A percentile compares a stretch with the other conserved stretches of the same genome.
Evolutionary conservation across 495 filamentous ascomycete species (phyloP).

Genomic region (Schizothecium vesticola): DNA sequence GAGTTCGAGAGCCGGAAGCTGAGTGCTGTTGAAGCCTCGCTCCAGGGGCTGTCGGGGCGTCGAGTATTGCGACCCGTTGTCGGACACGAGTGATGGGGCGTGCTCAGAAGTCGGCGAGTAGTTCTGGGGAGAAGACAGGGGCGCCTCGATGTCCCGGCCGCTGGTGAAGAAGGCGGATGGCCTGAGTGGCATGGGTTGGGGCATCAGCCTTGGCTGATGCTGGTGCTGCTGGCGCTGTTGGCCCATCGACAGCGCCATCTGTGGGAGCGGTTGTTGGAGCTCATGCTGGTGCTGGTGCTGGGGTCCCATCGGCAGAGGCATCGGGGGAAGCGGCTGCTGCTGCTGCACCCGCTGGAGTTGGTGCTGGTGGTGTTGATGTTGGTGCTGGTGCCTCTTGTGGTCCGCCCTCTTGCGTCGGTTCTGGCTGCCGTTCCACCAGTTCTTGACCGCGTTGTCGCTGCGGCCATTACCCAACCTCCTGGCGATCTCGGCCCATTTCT

Average conservation of each 20-base stretch:
- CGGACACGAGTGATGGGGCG: slow-evolving; percentile 26
- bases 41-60: not conserved
- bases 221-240: not conserved
- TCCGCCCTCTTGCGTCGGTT: slow-evolving; percentile 56
- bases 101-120: slow-evolving; percentile 23
- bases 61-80: slow-evolving; percentile 22
- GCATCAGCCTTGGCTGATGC: slow-evolving; percentile 5
- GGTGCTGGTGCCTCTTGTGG: slow-evolving; percentile 13
- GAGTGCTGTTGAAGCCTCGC: not conserved
- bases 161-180: slow-evolving; percentile 18
- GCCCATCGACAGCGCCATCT: not conserved
- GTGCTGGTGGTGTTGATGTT: slow-evolving; percentile 2
- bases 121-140: slow-evolving; percentile 16
- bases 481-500: slow-evolving; percentile 93
- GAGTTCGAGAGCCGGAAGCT: not conserved
- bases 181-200: slow-evolving; percentile 15
- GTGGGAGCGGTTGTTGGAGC: slow-evolving; percentile 7
- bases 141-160: slow-evolving; percentile 12
- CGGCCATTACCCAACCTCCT: slow-evolving; percentile 71
- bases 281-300: not conserved
- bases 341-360: not conserved
- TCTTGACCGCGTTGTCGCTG: slow-evolving; percentile 98
- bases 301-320: not conserved
- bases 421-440: slow-evolving; percentile 98
- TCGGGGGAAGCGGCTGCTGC: slow-evolving; percentile 5